Evolutionary conservation across 768 basidiomycete species (phyloP), one percentile per base, ranked within the genome.

Genomic region (Termitomyces sp.): DNA sequence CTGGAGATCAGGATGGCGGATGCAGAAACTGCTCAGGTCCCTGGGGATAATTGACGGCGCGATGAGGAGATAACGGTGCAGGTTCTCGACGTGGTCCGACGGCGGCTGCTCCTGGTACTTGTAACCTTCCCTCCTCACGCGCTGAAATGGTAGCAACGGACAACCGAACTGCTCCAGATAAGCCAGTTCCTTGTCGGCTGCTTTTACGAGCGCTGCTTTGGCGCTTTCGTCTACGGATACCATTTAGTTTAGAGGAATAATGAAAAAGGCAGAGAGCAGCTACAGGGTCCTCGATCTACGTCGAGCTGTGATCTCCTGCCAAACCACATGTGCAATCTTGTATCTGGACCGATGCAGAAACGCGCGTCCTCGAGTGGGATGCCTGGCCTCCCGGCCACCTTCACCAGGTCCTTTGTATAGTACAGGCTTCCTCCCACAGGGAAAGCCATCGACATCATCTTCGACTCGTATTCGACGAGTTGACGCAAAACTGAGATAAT

Each of bases 111-210:
- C 60, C 70, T 74, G 49, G 69, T 77, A 81, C 55, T 75, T 60
- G 65, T 83, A 82, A 67, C 58, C 67, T 1, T 74, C 73, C 67
- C 81, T 81, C 58, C 78, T 77, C 27, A 59, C 54, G 45, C 73
- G 74, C 55, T 67, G 71, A 61, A 78, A 77, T 31, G 80, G 80
- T 52, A 77, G 55, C 27, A 80, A 65, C 55, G 78, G 81, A 73
- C 57, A 75, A 63, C 81, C 81, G 66, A 83, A 83, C 63, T 63
- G 69, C 55, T 72, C 33, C 30, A 83, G 69, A 71, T 82, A 82
- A 16, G 78, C 77, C 0, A 75, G 62, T 67, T 83, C 82, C 68
- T 82, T 48, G 46, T 18, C 3, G 15, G 46, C 46, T 48, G 46
- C 6, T 48, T 16, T 24, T 30, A 18, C 27, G 61, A 83, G 79